Base-by-base conservation (phyloP, 495 filamentous ascomycete genomes). In the Patellaria atrata region DNA sequence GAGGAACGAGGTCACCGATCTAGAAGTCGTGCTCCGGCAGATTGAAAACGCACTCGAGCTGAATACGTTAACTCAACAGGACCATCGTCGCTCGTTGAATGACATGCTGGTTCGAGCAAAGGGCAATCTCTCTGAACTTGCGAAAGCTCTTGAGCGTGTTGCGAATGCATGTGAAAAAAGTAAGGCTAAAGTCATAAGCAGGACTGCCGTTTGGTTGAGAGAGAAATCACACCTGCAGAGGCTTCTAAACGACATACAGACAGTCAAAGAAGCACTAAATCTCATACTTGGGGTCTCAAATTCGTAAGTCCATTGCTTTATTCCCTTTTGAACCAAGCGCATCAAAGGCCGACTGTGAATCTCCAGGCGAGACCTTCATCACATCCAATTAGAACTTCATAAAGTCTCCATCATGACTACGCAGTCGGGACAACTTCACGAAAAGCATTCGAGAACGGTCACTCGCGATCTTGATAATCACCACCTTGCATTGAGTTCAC, bases 231-330 rank as follows among this genome's bases (percentile, higher is more conserved):
- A 21, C 12, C 35, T 52, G 12, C 38, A 40, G 19, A 16, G 12
- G 3, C 35, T 52, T 30, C 49, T 50, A 30, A 33, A 47, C 9
- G 41, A 41, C 10, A 47, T 51, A n/a, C 33, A 33, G 11, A 22
- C 47, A 0, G 32, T 52, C 30, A 51, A 51, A 31, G 47, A 28
- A 23, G 47, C 33, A 13, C 43, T 52, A 14, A 51, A 52, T 27
- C 29, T 52, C 25, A 24, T 52, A n/a, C 43, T 52, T 3, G 48
- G 47, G 6, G 49, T 43, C 10, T 47, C 38, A 21, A 36, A 47
- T 27, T 52, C 48, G 46, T 49, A 35, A 13, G 45, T 36, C 33
- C 14, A 36, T n/a, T 23, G n/a, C n/a, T n/a, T n/a, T n/a, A n/a
- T n/a, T n/a, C n/a, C n/a, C n/a, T n/a, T n/a, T n/a, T n/a, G n/a